A percentile compares a stretch with the other conserved stretches of the same genome.
Conservation (phyloP, 1,284 basidiomycete species). For the Spongispora temasekensis region DNA sequence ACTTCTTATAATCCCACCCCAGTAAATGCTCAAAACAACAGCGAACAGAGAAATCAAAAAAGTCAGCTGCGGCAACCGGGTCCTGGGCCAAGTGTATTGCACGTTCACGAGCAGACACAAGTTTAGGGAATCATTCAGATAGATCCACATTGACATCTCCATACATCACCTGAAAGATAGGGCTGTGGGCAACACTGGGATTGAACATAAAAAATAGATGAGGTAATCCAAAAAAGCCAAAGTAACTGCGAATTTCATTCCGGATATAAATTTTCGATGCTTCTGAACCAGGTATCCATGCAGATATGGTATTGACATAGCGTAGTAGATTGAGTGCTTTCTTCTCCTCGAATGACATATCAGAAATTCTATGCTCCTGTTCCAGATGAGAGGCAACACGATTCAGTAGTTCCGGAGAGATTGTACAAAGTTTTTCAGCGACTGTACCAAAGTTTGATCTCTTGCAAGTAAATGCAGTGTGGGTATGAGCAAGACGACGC, state of each 20-base stretch:
- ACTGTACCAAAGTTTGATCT: background rate
- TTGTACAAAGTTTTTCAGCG: background rate
- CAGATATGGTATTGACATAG: conserved; percentile 12
- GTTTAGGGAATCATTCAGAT: background rate
- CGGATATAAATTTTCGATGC: conserved; percentile 13
- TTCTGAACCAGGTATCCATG: conserved; percentile 9
- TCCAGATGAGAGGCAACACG: background rate
- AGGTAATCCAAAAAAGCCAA: conserved; percentile 8
- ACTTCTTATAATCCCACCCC: conserved; percentile 9
- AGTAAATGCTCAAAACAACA: conserved; percentile 10
- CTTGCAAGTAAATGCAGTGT: conserved; percentile 6
- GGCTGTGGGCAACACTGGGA: conserved; percentile 10
- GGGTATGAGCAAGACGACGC: conserved; percentile 3
- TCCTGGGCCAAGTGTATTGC: conserved; percentile 4
- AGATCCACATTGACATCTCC: conserved; percentile 6
- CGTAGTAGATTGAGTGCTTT: background rate
- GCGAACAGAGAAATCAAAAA: conserved; percentile 9
- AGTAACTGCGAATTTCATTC: conserved; percentile 15
- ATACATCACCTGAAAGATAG: conserved; percentile 18
- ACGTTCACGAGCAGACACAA: background rate
- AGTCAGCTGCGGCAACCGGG: conserved; percentile 8
- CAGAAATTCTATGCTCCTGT: conserved; percentile 1
- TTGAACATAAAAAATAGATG: conserved; percentile 18
- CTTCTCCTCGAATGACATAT: background rate
- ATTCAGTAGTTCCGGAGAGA: background rate